These are phyloP conservation scores for Sugiyamaella grinbergsii DNA, from an alignment of 1,139 yeast genomes.

Conservation along the genomic window DNA sequence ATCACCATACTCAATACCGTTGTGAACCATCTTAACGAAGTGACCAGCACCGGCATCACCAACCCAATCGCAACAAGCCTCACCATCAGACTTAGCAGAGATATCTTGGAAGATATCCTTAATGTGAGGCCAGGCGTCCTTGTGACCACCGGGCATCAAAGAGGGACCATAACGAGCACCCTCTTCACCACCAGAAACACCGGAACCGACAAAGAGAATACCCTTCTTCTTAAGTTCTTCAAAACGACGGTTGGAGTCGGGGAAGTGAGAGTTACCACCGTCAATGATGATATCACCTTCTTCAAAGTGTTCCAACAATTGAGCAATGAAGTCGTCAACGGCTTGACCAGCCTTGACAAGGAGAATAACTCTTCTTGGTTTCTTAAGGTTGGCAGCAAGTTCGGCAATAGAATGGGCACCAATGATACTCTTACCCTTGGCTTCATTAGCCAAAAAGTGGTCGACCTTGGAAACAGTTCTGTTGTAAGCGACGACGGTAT, in stretches of 20 bases:
- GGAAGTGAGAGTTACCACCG: conserved; percentile 99
- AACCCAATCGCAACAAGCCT: conserved; percentile 99
- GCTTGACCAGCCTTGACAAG: conserved; percentile 97
- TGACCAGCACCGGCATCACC: conserved; percentile 99
- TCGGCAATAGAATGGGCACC: conserved; percentile 95
- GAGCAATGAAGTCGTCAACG: conserved; percentile 88
- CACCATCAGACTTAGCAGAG: conserved; percentile 95
- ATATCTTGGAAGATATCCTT: conserved; percentile 95
- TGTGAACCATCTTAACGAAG: conserved; percentile 99
- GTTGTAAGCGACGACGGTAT: conserved; percentile 95
- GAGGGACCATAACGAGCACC: conserved; percentile 99
- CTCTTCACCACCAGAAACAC: conserved; percentile 99
- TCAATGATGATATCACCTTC: conserved; percentile 98
- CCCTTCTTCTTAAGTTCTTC: conserved; percentile 87
- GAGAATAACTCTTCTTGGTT: conserved; percentile 93
- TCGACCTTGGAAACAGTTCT: conserved; percentile 96
- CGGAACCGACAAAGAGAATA: conserved; percentile 92
- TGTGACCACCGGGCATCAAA: conserved; percentile 99
- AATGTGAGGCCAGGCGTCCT: conserved; percentile 98
- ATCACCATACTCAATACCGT: conserved; percentile 99
- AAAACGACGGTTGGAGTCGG: conserved; percentile 96
- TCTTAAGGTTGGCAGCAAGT: conserved; percentile 83
- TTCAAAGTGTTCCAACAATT: conserved; percentile 87
- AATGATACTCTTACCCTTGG: conserved; percentile 88
- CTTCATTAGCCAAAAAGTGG: conserved; percentile 88